phyloP scores from a whole-genome alignment of 257 asterid species.

The Nicotiana paniculata region DNA sequence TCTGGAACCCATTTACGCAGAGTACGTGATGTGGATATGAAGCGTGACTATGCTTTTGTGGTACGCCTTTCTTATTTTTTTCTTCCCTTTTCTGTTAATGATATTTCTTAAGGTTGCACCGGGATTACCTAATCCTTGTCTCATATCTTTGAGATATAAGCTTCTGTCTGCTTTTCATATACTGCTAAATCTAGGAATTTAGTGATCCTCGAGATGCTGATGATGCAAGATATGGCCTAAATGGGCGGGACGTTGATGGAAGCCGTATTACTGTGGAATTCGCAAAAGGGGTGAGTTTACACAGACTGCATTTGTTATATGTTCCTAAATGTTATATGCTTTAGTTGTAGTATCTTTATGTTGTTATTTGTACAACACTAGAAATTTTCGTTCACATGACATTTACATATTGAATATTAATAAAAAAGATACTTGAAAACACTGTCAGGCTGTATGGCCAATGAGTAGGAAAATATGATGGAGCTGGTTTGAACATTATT shows the following conservation, averaged over 20 bases:
- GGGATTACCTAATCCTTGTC: background rate
- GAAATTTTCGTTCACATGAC: background rate
- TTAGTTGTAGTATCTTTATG: background rate
- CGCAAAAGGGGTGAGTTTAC: conserved; percentile 46
- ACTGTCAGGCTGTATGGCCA: background rate
- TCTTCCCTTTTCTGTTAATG: background rate
- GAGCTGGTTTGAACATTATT: background rate
- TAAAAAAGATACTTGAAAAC: background rate
- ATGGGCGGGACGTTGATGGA: conserved; percentile 59
- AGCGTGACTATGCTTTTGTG: conserved; percentile 69
- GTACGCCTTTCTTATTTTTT: conserved; percentile 21
- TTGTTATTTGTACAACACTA: background rate
- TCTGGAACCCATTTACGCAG: conserved; percentile 72
- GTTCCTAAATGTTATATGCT: background rate
- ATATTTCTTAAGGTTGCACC: background rate
- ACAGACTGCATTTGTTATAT: background rate
- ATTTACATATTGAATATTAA: background rate
- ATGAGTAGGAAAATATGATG: background rate
- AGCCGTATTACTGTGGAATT: conserved; percentile 53
- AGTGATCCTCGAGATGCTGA: conserved; percentile 65
- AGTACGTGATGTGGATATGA: conserved; percentile 71
- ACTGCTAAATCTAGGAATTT: conserved; percentile 34
- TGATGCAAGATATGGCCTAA: conserved; percentile 55
- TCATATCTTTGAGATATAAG: background rate
- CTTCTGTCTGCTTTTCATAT: background rate